phyloP scores from a whole-genome alignment of 176 grass and related monocot genomes.

The Eremochloa ophiuroides region DNA sequence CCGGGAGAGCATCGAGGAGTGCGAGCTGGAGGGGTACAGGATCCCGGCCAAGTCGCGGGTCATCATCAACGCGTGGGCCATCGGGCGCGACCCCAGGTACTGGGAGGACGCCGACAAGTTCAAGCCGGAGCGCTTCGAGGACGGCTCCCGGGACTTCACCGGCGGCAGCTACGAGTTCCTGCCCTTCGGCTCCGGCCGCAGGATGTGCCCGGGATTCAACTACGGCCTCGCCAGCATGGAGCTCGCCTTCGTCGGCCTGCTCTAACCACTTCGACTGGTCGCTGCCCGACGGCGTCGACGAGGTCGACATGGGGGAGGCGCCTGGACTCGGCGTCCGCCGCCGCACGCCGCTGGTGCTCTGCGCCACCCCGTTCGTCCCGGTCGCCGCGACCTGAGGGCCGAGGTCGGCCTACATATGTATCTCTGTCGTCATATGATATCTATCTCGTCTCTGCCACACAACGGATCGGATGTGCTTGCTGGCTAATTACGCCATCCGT shows the following conservation, averaged over 20 bases:
- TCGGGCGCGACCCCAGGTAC: conserved; percentile 32
- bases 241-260: conserved; percentile 12
- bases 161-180: conserved; percentile 33
- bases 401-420: no score
- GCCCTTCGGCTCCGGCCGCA: conserved; percentile 30
- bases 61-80: conserved; percentile 39
- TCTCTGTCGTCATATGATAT: no score
- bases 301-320: conserved; percentile 29
- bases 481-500: no score
- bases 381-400: no score
- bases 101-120: conserved; percentile 35
- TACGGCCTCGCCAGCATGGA: conserved; percentile 10
- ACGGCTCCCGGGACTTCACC: conserved; percentile 8
- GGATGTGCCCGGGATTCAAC: conserved; percentile 29
- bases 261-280: conserved; percentile 39
- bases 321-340: background rate
- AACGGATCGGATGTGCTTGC: no score
- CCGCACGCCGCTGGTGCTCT: background rate
- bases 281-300: conserved; percentile 2
- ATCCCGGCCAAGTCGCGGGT: conserved; percentile 30
- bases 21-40: conserved; percentile 18
- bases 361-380: background rate
- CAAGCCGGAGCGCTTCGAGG: conserved; percentile 38
- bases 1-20: conserved; percentile 18
- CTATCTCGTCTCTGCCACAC: no score